Base-by-base conservation (phyloP, 805 yeast genomes). In the Candida easanensis region DNA sequence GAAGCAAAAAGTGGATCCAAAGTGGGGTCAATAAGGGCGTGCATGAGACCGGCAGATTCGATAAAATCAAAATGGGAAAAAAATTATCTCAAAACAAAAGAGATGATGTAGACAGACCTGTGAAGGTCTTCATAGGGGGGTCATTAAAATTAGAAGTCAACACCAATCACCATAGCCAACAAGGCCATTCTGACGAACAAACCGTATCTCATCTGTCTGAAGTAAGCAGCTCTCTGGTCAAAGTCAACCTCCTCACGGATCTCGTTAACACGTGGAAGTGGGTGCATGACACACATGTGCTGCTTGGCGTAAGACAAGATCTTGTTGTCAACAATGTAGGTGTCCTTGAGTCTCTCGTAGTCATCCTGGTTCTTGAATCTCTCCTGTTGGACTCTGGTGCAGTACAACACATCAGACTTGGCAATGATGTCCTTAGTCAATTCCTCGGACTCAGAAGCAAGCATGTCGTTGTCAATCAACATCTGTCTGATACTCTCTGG, bases 191-290 rank as follows among this genome's bases (percentile, higher is more conserved):
- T 89, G 36, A 95, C 96, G 63, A 84, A 93, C 65, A 93, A 76
- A 49, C 99, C 99, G 64, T 93, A 91, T 68, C 95, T 85, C 99
- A 93, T 93, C 76, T 93, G 98, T 80, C 99, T 86, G 78, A 93
- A 93, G 74, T 93, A 93, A 46, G 99, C 98, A 53, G 99, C 98
- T 68, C 99, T 86, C 69, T 91, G 97, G 70, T 93, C 99, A 63
- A 91, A 93, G 67, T 93, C 99, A 60, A 93, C 98, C 73, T 93
- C 99, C 71, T 90, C 98, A 61, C 86, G 86, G 57, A 93, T 91
- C 72, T 93, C 99, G 60, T 81, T 84, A 53, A 88, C 90, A 69
- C 99, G 86, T 64, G 99, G 99, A 59, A 93, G 79, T 65, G 99
- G 99, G 66, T 93, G 99, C 96, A 93, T 84, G 52, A 93, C 85